A percentile compares a stretch with the other conserved stretches of the same genome.
Conservation (phyloP, 768 basidiomycete species). For the Naganishia onofrii region DNA sequence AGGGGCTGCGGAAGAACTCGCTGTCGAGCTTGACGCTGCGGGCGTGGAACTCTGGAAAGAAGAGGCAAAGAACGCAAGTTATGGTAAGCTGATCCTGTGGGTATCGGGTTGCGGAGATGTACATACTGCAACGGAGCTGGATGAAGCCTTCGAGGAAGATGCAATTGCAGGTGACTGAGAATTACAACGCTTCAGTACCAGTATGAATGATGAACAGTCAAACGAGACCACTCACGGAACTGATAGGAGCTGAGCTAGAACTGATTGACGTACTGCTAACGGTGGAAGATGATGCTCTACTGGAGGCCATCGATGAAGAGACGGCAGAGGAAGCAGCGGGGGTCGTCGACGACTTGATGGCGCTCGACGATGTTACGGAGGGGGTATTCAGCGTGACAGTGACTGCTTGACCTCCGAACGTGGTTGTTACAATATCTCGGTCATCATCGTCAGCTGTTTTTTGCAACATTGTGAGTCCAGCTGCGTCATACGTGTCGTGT, state of each 20-base stretch:
- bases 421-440: slow-evolving; percentile 2
- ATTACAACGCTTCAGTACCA: too few relatives aligned
- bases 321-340: neutral
- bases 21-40: neutral
- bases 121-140: too few relatives aligned
- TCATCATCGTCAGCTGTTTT: slow-evolving; percentile 14
- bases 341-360: neutral
- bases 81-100: neutral
- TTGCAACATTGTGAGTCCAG: too few relatives aligned
- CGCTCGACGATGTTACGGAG: neutral
- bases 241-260: neutral
- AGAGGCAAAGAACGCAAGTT: neutral
- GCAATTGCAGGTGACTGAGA: too few relatives aligned
- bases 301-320: neutral
- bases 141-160: too few relatives aligned
- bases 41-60: neutral
- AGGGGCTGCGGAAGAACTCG: neutral
- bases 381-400: neutral
- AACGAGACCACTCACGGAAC: neutral
- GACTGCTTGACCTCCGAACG: slow-evolving; percentile 1
- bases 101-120: too few relatives aligned
- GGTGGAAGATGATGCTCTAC: neutral
- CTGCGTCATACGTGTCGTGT: too few relatives aligned
- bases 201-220: neutral
- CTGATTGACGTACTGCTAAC: too few relatives aligned